phyloP scores from a whole-genome alignment of 768 basidiomycete genomes.

The Rhodotorula graminis region DNA sequence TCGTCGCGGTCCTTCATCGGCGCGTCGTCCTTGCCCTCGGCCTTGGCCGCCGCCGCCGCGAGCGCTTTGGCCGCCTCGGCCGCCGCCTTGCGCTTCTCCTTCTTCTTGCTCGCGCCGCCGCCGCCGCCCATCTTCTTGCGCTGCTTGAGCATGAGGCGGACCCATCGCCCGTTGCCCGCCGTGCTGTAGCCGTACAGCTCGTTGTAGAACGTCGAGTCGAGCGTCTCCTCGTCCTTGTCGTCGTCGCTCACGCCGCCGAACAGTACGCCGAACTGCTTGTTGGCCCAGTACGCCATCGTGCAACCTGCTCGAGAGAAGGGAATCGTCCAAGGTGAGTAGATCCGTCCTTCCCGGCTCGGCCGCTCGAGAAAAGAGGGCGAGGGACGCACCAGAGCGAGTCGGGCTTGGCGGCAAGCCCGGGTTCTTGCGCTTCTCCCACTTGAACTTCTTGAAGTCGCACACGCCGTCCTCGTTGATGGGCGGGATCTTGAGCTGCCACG shows the following conservation, averaged over 20 bases:
- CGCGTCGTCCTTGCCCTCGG: background rate
- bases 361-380: no score
- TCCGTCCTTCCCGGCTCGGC: no score
- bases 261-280: conserved; percentile 60
- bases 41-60: conserved; percentile 15
- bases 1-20: background rate
- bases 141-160: conserved; percentile 63
- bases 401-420: conserved; percentile 64
- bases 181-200: conserved; percentile 82
- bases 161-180: conserved; percentile 69
- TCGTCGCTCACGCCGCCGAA: conserved; percentile 89
- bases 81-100: conserved; percentile 41
- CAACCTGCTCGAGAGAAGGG: conserved; percentile 56
- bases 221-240: conserved; percentile 72
- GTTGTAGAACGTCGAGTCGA: conserved; percentile 82
- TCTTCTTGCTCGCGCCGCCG: conserved; percentile 52
- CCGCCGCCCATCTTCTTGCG: conserved; percentile 57
- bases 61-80: background rate
- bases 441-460: conserved; percentile 54
- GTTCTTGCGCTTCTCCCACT: conserved; percentile 81
- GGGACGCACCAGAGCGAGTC: conserved; percentile 35
- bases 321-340: no score
- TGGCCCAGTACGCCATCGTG: conserved; percentile 79
- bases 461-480: conserved; percentile 43
- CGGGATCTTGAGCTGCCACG: conserved; percentile 67